These are phyloP conservation scores for Puya raimondii DNA, from an alignment of 176 grass and related monocot species.

Conservation along the genomic window DNA sequence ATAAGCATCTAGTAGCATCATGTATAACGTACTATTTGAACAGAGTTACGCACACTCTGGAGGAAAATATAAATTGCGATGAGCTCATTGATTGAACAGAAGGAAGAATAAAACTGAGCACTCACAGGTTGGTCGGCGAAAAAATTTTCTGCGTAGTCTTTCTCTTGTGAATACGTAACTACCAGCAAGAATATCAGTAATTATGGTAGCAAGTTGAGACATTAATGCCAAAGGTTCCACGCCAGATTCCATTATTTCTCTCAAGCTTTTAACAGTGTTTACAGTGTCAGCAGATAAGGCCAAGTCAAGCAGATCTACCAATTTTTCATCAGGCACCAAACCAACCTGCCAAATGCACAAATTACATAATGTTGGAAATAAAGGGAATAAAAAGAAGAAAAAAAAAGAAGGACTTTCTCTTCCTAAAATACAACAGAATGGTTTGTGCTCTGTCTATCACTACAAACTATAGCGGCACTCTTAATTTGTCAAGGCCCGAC, in stretches of 20 bases:
- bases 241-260: constrained; percentile 83
- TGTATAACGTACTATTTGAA: background rate
- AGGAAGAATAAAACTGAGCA: background rate
- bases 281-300: constrained; percentile 94
- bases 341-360: constrained; percentile 60
- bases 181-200: constrained; percentile 92
- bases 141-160: constrained; percentile 69
- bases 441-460: no score
- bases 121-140: constrained; percentile 73
- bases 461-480: no score
- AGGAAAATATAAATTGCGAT: no score
- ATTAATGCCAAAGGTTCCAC: constrained; percentile 83
- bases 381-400: no score
- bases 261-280: constrained; percentile 80
- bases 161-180: constrained; percentile 50
- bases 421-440: no score
- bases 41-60: background rate
- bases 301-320: constrained; percentile 90
- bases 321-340: constrained; percentile 87
- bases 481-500: no score
- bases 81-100: no score
- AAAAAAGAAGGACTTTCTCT: no score
- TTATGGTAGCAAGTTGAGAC: constrained; percentile 91
- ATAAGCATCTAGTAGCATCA: no score
- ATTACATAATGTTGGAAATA: constrained; percentile 10